Evolutionary conservation across 129 eudicot species (phyloP).

Genomic region (Pulicaria dysenterica): DNA sequence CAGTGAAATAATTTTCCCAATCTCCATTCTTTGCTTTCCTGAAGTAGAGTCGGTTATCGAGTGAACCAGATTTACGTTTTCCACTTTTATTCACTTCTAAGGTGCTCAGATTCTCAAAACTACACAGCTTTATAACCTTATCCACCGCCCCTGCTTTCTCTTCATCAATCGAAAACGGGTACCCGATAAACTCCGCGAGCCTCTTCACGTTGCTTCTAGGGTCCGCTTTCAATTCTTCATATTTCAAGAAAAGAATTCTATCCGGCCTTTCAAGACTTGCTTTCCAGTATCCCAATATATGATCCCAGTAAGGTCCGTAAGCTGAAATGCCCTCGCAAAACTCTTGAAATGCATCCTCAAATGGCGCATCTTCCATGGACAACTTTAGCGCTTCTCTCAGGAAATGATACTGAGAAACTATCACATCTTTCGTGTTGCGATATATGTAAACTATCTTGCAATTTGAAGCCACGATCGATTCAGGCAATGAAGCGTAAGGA

Average conservation of each 20-base stretch:
- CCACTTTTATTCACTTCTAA: conserved; percentile 12
- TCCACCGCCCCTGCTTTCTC: neutral
- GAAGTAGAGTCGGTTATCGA: neutral
- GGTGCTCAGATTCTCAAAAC: conserved; percentile 1
- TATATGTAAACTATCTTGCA: neutral
- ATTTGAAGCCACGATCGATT: neutral
- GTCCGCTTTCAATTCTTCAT: neutral
- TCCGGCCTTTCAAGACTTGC: neutral
- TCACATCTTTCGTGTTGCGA: neutral
- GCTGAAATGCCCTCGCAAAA: neutral
- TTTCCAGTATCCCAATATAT: neutral
- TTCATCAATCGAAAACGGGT: neutral
- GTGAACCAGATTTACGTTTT: neutral
- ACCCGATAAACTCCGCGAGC: conserved; percentile 2
- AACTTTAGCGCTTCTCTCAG: neutral
- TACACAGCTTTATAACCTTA: neutral
- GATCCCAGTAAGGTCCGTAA: neutral
- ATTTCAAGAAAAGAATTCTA: neutral
- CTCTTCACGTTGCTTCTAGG: neutral
- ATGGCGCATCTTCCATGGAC: neutral
- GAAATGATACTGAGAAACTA: neutral
- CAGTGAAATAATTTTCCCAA: neutral
- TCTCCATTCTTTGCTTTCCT: neutral
- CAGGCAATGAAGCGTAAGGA: neutral
- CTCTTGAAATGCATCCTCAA: neutral